Evolutionary conservation across 768 basidiomycete genomes (phyloP), one percentile per base, ranked within the genome.

Genomic region (Kwoniella sp.): DNA sequence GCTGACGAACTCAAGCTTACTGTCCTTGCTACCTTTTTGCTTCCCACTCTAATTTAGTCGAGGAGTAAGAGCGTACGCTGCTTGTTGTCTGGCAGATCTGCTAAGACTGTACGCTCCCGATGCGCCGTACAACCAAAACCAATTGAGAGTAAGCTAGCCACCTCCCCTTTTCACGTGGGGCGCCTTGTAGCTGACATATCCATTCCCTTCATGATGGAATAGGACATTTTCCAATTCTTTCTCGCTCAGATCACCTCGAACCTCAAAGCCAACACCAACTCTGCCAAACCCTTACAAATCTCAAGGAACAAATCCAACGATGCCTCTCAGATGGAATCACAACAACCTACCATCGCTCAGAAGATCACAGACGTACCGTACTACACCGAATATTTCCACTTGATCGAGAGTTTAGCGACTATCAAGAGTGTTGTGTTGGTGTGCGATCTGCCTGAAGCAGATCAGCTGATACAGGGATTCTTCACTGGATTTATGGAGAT

Each of bases 201-300:
- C 17, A 33, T 19, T 53, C 9, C 25, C 10, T 27, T 30, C 26
- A 36, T 52, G 12, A 36, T 1, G 2, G 1, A 7, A 40, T 85
- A 90, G 83, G 92, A 96, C 80, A 94, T 98, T 77, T 99, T 99
- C 81, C 87, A 92, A 71, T 98, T 99, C 84, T 91, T 98, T 85
- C 88, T 92, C 77, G 83, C 87, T 36, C 95, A 96, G 78, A 87
- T 99, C 60, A 82, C 84, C 1, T 83, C 83, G 1, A 73, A 77
- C 44, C 70, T 77, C 86, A 88, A 72, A 62, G 52, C 64, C 21
- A 29, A 55, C 2, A 54, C 61, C 21, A 29, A 55, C 27, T 55
- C 62, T 27, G 30, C 65, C 55, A 46, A 51, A 24, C 68, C 73
- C 13, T 64, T 76, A 21, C 68, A 67, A 29, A 58, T 71, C 2